These are phyloP conservation scores for Fusarium brachygibbosum DNA, from an alignment of 2,329 filamentous ascomycete species.

Conservation along the genomic window DNA sequence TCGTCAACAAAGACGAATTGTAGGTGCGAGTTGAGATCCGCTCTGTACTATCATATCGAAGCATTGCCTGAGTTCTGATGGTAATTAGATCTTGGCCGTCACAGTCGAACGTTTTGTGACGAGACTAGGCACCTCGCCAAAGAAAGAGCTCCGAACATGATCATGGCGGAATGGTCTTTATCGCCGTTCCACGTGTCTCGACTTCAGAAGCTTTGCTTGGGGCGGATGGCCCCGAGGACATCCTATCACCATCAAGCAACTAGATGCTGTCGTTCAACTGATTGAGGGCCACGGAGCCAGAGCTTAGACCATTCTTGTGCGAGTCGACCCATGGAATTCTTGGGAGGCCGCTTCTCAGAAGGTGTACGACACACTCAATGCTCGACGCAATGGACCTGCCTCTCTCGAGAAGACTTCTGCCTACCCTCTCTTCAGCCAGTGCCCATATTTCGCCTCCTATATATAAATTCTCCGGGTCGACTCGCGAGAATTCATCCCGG, in stretches of 20 bases:
- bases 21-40: neutral
- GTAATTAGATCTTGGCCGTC: neutral
- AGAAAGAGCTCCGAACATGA: neutral
- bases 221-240: neutral
- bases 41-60: neutral
- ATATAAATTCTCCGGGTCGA: too few relatives aligned
- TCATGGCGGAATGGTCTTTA: neutral
- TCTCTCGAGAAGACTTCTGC: too few relatives aligned
- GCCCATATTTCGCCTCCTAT: too few relatives aligned
- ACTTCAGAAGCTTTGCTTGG: neutral
- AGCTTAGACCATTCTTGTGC: too few relatives aligned
- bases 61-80: neutral
- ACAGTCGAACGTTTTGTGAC: too few relatives aligned
- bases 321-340: too few relatives aligned
- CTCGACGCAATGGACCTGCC: too few relatives aligned
- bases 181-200: neutral
- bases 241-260: neutral
- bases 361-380: too few relatives aligned
- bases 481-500: too few relatives aligned
- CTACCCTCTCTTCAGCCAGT: too few relatives aligned
- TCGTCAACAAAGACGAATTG: neutral
- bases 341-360: too few relatives aligned
- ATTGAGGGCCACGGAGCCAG: neutral
- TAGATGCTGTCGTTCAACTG: neutral
- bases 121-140: too few relatives aligned